Evolutionary conservation across 2,329 filamentous ascomycete species (phyloP), one percentile per base, ranked within the genome.

Genomic region (Drechmeria coniospora): DNA sequence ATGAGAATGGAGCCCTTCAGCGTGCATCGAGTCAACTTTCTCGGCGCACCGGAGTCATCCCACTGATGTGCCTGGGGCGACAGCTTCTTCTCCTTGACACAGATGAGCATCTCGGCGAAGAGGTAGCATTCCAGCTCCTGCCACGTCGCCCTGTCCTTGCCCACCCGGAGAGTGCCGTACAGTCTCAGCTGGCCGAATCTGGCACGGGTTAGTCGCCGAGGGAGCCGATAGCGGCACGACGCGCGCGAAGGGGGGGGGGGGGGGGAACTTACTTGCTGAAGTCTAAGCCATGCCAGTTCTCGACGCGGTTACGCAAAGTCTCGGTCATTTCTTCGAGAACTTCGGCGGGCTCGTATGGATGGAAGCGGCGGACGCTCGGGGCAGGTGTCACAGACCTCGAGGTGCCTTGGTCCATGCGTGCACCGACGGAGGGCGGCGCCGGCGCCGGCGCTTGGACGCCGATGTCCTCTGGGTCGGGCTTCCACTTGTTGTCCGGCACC

Each of bases 71-170:
- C 29, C 15, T 53, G 49, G 3, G 21, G 61, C 40, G 61, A 50
- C 7, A 64, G 54, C 57, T 86, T 93, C 68, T 94, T 95, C 56
- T 95, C 90, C 56, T 95, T 98, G 35, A 98, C 84, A 47, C 90
- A 98, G 38, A 98, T 98, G 43, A 98, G 78, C 90, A 98, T 98
- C 57, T 98, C 90, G 4, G 79, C 82, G 47, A 98, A 98, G 17
- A 98, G 67, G 50, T 83, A 98, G 52, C 90, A 98, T 51, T 98
- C 86, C 30, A 98, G 59, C 50, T 95, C 90, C 59, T 98, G 90
- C 90, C 90, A 98, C 6, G 86, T 86, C 38, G 87, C 68, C 40
- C 84, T 84, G 53, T 98, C 90, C 55, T 98, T 98, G 42, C 90
- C 90, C 14, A 98, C 90, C 29, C 82, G 76, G 32, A 98, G 72